Evolutionary conservation across 2,329 filamentous ascomycete species (phyloP).

Genomic region (Zarea fungicola): DNA sequence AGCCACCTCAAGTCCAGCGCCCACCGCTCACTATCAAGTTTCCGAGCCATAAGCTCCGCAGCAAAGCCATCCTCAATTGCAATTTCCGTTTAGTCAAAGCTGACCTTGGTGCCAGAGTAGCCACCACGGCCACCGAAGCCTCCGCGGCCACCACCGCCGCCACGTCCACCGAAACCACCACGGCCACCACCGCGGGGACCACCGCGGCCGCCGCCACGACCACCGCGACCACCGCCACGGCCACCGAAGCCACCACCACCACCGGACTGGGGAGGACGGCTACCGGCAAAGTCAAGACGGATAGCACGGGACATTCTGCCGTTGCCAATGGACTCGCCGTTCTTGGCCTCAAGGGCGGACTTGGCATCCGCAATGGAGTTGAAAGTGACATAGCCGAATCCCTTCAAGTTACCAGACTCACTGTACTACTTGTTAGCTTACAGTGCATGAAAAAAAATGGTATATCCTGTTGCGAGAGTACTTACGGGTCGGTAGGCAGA

Average conservation of each 20-base stretch:
- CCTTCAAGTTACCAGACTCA: constrained; percentile 80
- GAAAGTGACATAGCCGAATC: constrained; percentile 89
- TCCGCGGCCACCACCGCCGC: constrained; percentile 46
- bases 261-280: constrained; percentile 57
- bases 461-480: too few species aligned
- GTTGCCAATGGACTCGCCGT: constrained; percentile 57
- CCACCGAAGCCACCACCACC: constrained; percentile 44
- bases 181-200: constrained; percentile 41
- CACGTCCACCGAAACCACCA: constrained; percentile 45
- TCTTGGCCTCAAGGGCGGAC: constrained; percentile 63
- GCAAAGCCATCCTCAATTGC: constrained; percentile 38
- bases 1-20: constrained; percentile 48
- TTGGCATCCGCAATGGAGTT: constrained; percentile 76
- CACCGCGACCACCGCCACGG: constrained; percentile 47
- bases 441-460: too few species aligned
- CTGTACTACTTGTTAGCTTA: constrained; percentile 33
- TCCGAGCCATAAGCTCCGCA: constrained; percentile 33
- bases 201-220: constrained; percentile 39
- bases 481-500: constrained; percentile 76
- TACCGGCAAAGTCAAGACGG: constrained; percentile 75
- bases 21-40: constrained; percentile 37
- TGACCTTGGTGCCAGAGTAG: constrained; percentile 70
- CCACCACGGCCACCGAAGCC: constrained; percentile 46
- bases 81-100: constrained; percentile 48
- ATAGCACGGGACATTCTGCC: constrained; percentile 69